phyloP scores from a whole-genome alignment of 2,329 filamentous ascomycete species.

The Diaporthe sp. region DNA sequence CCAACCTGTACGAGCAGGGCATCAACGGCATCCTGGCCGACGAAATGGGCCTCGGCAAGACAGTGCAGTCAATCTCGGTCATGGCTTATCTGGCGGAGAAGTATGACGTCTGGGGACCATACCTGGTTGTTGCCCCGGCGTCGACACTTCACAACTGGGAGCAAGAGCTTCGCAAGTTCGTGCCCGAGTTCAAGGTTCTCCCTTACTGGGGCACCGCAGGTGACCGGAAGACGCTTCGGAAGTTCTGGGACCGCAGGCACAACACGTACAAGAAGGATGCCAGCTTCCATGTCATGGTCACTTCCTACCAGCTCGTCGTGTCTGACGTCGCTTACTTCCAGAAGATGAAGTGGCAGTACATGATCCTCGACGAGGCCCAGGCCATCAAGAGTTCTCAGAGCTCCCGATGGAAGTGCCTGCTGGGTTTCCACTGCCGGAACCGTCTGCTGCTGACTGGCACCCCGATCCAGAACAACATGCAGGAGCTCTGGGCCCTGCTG shows the following conservation, averaged over 20 bases:
- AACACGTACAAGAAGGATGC: constrained; percentile 94
- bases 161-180: constrained; percentile 96
- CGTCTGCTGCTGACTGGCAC: constrained; percentile 94
- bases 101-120: constrained; percentile 98
- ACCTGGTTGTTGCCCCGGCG: constrained; percentile 94
- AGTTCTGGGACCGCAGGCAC: constrained; percentile 99
- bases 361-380: constrained; percentile 99
- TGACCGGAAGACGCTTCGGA: constrained; percentile 94
- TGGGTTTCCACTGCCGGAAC: constrained; percentile 96
- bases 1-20: constrained; percentile 98
- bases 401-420: constrained; percentile 95
- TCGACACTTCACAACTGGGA: constrained; percentile 99
- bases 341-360: constrained; percentile 99
- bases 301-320: constrained; percentile 97
- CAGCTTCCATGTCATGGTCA: constrained; percentile 95
- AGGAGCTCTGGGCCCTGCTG: constrained; percentile 95
- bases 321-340: constrained; percentile 98
- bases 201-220: constrained; percentile 97
- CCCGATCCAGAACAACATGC: constrained; percentile 99
- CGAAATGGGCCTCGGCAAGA: constrained; percentile 99
- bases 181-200: constrained; percentile 93
- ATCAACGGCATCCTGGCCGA: constrained; percentile 99
- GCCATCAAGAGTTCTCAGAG: constrained; percentile 98
- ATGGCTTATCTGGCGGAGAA: constrained; percentile 99
- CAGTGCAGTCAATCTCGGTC: constrained; percentile 97